Base-by-base conservation (phyloP, 129 eudicot species). In the Gnaphalium uliginosum region DNA sequence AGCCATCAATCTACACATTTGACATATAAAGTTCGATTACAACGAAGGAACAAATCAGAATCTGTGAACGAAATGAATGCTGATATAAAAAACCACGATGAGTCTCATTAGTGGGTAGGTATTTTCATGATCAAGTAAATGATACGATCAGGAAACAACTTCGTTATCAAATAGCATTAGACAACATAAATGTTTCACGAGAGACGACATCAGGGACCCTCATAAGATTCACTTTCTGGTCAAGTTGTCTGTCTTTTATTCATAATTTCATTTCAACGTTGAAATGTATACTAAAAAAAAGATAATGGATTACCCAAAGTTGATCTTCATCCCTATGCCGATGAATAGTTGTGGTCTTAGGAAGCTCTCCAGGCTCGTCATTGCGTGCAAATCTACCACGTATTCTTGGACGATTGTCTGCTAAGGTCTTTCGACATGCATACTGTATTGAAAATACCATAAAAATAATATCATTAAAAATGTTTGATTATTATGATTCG, bases 301-400 rank as follows among this genome's bases (percentile, higher is more conserved):
- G 15, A 56, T 19, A 8, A 24, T 54, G 25, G 24, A 41, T 79
- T 90, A 93, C 98, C 96, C 96, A 90, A 80, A 93, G 86, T 80
- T 90, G 91, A 69, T 88, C 92, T 22, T 86, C 95, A 6, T 90
- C 91, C 78, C 84, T 89, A 37, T 86, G 87, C 74, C 80, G 80
- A 71, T 84, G 68, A 69, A 66, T 90, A 77, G 66, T 75, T 72
- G 89, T 66, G 61, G 91, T 59, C 79, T 82, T 85, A 3, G 88
- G 87, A 85, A 81, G 86, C 78, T 88, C 96, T 66, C 79, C 89
- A 37, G 85, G 78, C 67, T 93, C 98, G 74, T 93, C 97, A 76
- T 87, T 93, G 14, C 97, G 88, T 5, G 97, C 98, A 77, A 93
- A 93, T 74, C 98, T 90, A 79, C 98, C 98, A 68, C 98, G 97